Evolutionary conservation across 768 basidiomycete species (phyloP), one percentile per base, ranked within the genome.

Genomic region (Tulasnella sp.): DNA sequence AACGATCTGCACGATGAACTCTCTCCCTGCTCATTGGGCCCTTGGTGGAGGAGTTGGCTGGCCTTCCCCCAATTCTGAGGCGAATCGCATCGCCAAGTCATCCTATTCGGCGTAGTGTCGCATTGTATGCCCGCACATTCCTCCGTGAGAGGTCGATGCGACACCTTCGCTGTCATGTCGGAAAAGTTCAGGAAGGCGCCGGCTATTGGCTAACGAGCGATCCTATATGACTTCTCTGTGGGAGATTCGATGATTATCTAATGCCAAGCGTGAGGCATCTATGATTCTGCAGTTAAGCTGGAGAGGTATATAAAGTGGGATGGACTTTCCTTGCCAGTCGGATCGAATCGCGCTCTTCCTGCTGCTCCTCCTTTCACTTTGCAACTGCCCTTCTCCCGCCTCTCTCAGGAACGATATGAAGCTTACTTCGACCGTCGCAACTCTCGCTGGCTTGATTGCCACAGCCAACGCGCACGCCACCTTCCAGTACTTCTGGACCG

Each of bases 401-500:
- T 35, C 35, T 7, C 6, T 67, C 61, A 26, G 16, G 61, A 67
- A 35, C 71, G 32, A 20, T 42, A 77, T 46, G 67, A 77, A 48
- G 71, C 42, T 77, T 29, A 67, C 61, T 71, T 32, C 69, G 16
- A 32, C 26, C 39, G 4, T 69, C 35, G n/a, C 69, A n/a, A 44
- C 77, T 71, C n/a, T 70, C 4, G 77, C 77, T 37, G 42, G 69
- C 69, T 72, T 77, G 40, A 44, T 77, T n/a, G 55, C 70, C n/a
- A 26, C 78, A 11, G 74, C 84, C 70, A 84, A 85, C 32, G 87
- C 88, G 6, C 88, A 88, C 81, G 86, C 88, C 42, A 88, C 88
- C 10, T 89, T 87, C 84, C 88, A 89, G 81, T 84, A 88, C 79
- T 80, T 89, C 72, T 89, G 88, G 88, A 3, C 39, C 26, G 87